These are phyloP conservation scores for Aspergillus sclerotioniger DNA, from an alignment of 495 filamentous ascomycete genomes.

Conservation along the genomic window DNA sequence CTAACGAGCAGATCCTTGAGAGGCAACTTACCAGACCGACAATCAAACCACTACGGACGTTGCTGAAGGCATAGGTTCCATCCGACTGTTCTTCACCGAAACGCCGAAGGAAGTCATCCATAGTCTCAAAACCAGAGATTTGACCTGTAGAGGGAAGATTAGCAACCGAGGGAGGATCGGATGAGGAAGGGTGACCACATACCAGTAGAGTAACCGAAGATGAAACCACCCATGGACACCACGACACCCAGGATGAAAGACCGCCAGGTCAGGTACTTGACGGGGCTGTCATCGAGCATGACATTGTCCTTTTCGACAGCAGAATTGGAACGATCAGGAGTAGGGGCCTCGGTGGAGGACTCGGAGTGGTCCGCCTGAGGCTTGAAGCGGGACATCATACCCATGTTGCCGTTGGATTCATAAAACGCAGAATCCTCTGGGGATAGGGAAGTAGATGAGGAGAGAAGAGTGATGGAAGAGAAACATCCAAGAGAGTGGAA, in stretches of 20 bases:
- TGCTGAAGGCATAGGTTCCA: slow-evolving; percentile 48
- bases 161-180: neutral
- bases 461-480: slow-evolving; percentile 12
- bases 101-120: slow-evolving; percentile 50
- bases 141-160: slow-evolving; percentile 38
- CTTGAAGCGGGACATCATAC: slow-evolving; percentile 37
- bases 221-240: slow-evolving; percentile 70
- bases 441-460: neutral
- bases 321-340: slow-evolving; percentile 39
- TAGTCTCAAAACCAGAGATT: slow-evolving; percentile 60
- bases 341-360: slow-evolving; percentile 30
- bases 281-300: slow-evolving; percentile 46
- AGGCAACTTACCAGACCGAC: slow-evolving; percentile 48
- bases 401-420: slow-evolving; percentile 32
- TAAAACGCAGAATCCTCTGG: slow-evolving; percentile 5
- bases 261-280: slow-evolving; percentile 48
- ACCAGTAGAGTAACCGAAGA: slow-evolving; percentile 73
- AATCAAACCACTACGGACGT: slow-evolving; percentile 56
- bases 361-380: slow-evolving; percentile 20
- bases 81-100: slow-evolving; percentile 42
- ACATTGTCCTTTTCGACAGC: slow-evolving; percentile 39
- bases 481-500: slow-evolving; percentile 14
- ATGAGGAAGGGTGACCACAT: slow-evolving; percentile 4
- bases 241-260: slow-evolving; percentile 52
- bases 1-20: neutral